A percentile compares a stretch with the other conserved stretches of the same genome.
phyloP scores from a whole-genome alignment of 129 eudicot species.

The Helichrysum umbraculigerum region DNA sequence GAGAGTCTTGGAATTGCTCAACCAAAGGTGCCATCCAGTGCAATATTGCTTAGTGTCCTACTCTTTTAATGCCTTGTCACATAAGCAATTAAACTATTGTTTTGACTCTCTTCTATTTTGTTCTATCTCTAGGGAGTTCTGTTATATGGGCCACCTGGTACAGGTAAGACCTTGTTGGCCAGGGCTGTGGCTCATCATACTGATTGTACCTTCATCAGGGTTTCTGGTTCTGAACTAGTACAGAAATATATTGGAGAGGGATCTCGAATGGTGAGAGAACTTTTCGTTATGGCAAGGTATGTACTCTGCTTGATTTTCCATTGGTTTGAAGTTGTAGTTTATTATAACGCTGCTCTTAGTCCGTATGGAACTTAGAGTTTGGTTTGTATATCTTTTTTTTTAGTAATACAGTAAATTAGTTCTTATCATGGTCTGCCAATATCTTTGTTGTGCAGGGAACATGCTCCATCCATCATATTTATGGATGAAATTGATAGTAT shows the following conservation, averaged over 20 bases:
- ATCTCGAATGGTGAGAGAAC: conserved; percentile 33
- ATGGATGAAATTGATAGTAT: conserved; percentile 51
- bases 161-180: conserved; percentile 58
- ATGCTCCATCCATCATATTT: conserved; percentile 49
- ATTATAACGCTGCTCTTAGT: no score
- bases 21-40: not conserved
- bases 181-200: conserved; percentile 70
- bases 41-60: not conserved
- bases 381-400: not conserved
- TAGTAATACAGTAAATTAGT: not conserved
- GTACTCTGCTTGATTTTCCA: not conserved
- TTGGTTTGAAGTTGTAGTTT: not conserved
- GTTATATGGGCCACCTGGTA: conserved; percentile 66
- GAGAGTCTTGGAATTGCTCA: conserved; percentile 13
- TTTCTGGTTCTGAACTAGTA: conserved; percentile 57
- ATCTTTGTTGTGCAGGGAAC: conserved; percentile 30
- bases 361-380: not conserved
- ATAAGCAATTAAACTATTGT: not conserved
- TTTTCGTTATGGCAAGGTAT: conserved; percentile 56
- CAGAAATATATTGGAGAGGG: conserved; percentile 59
- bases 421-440: not conserved
- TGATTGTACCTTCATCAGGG: conserved; percentile 64
- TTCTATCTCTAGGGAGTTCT: conserved; percentile 44
- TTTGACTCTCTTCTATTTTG: conserved; percentile 6
- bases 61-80: not conserved